Percentiles rank a stretch among this genome's conserved stretches.
These are phyloP conservation scores for Mallotus nudiflorus DNA, from an alignment of 345 rosid species.

Conservation along the genomic window DNA sequence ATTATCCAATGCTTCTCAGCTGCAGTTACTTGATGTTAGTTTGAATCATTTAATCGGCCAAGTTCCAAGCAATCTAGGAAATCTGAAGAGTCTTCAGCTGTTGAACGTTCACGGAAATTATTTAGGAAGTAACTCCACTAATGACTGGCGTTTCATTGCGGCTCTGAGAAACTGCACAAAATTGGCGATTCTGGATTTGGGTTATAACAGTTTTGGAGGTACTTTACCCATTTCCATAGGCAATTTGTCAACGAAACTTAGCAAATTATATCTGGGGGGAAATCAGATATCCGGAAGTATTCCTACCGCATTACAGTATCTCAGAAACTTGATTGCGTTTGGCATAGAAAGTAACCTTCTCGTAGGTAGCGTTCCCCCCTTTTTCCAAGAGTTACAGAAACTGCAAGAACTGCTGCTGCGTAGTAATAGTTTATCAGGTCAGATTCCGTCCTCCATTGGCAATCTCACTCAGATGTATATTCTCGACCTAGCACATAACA, in stretches of 20 bases:
- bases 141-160: constrained; percentile 13
- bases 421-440: no score
- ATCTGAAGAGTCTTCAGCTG: constrained; percentile 5
- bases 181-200: neutral
- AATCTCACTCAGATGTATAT: neutral
- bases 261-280: neutral
- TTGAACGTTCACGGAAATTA: neutral
- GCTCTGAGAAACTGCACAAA: constrained; percentile 21
- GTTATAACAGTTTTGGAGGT: neutral
- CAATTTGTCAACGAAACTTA: neutral
- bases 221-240: neutral
- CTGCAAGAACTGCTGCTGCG: no score
- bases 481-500: neutral
- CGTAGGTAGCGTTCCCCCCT: neutral
- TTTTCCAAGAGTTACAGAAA: neutral
- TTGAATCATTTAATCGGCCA: neutral
- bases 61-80: constrained; percentile 5
- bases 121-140: no score
- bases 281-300: constrained; percentile 22
- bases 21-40: no score
- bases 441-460: neutral
- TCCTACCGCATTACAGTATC: neutral
- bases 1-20: neutral
- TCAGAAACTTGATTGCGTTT: neutral
- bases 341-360: neutral